Conservation (phyloP, 164 flowering plant genomes). For the Litsea cubeba region DNA sequence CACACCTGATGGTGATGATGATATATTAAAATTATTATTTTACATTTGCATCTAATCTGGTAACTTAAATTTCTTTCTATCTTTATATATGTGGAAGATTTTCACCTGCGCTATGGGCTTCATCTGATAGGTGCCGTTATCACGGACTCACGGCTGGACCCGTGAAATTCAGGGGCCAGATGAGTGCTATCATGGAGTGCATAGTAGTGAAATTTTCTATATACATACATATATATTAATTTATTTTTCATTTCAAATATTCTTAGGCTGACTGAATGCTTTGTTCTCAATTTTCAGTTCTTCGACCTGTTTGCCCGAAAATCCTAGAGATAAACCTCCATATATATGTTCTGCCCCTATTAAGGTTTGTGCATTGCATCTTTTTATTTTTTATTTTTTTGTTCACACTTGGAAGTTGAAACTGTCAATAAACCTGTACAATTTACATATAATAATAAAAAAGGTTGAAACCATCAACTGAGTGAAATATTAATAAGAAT, state of each 20-base stretch:
- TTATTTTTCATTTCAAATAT: not conserved
- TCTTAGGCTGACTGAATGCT: not conserved
- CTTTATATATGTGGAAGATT: not conserved
- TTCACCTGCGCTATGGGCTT: not conserved
- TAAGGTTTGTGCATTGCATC: constrained; percentile 37
- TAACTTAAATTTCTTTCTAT: too few species aligned
- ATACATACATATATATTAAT: not conserved
- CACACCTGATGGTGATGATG: too few species aligned
- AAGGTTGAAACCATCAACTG: not conserved
- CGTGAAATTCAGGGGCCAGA: too few species aligned
- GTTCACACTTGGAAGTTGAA: too few species aligned
- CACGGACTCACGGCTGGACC: not conserved
- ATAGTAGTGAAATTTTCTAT: not conserved
- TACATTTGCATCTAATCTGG: too few species aligned
- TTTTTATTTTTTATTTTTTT: too few species aligned
- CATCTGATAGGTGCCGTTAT: not conserved
- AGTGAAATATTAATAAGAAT: not conserved
- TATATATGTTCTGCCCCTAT: constrained; percentile 76
- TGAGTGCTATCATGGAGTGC: not conserved
- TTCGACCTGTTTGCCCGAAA: constrained; percentile 52
- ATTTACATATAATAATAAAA: too few species aligned
- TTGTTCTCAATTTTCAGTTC: constrained; percentile 41
- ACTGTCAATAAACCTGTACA: too few species aligned
- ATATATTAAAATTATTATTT: too few species aligned
- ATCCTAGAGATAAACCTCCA: constrained; percentile 45